A percentile compares a stretch with the other conserved stretches of the same genome.
These are phyloP conservation scores for Candolleomyces efflorescens DNA, from an alignment of 768 basidiomycete genomes.

Conservation along the genomic window DNA sequence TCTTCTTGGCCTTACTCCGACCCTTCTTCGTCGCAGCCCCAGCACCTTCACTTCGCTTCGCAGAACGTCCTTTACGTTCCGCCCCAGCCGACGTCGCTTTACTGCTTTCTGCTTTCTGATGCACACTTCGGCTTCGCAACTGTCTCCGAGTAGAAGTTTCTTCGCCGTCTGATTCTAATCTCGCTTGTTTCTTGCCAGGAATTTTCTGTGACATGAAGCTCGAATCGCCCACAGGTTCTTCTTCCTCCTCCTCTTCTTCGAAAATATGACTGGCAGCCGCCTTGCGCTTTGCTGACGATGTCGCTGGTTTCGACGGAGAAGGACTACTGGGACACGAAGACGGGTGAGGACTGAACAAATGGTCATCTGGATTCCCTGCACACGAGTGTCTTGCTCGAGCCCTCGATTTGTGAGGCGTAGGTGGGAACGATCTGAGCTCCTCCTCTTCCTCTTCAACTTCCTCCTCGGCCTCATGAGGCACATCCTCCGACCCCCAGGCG, in stretches of 20 bases:
- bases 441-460: constrained; percentile 6
- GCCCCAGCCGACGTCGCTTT: neutral
- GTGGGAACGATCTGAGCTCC: constrained; percentile 17
- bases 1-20: constrained; percentile 13
- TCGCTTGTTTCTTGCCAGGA: constrained; percentile 5
- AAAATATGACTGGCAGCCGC: constrained; percentile 14
- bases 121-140: constrained; percentile 4
- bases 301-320: constrained; percentile 29
- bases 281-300: constrained; percentile 12
- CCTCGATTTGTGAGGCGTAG: constrained; percentile 30
- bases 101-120: neutral
- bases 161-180: constrained; percentile 6
- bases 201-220: constrained; percentile 9
- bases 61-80: constrained; percentile 11
- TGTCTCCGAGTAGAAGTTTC: constrained; percentile 2
- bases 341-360: constrained; percentile 29
- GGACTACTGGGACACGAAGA: constrained; percentile 30
- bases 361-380: constrained; percentile 19
- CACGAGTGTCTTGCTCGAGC: constrained; percentile 22
- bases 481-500: neutral
- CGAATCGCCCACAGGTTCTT: constrained; percentile 2
- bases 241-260: constrained; percentile 15
- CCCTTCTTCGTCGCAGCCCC: constrained; percentile 11
- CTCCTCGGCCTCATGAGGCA: constrained; percentile 3
- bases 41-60: constrained; percentile 9